Evolutionary conservation across 2,329 filamentous ascomycete species (phyloP).

Genomic region (Pestalotiopsis sp.): DNA sequence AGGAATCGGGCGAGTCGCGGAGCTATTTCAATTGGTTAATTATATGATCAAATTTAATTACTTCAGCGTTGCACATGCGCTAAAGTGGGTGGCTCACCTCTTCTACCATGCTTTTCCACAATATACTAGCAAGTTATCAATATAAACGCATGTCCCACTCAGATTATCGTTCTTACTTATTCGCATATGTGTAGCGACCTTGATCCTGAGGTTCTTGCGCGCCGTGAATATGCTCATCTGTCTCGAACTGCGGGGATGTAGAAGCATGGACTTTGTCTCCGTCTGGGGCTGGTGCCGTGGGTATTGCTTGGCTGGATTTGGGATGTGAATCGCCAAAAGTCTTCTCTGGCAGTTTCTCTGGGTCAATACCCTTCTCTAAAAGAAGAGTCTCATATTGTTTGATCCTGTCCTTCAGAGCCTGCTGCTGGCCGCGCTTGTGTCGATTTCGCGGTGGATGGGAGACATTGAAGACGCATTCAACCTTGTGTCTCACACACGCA

Average conservation of each 20-base stretch:
- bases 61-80: background rate
- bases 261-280: background rate
- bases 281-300: background rate
- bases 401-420: conserved; percentile 20
- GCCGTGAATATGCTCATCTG: conserved; percentile 13
- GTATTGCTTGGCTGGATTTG: background rate
- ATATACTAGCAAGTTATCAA: conserved; percentile 10
- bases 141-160: background rate
- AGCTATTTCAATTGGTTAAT: conserved; percentile 22
- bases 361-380: conserved; percentile 22
- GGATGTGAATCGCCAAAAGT: conserved; percentile 5
- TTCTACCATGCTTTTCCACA: conserved; percentile 21
- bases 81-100: conserved; percentile 14
- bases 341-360: conserved; percentile 11
- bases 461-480: conserved; percentile 25
- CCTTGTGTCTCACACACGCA: conserved; percentile 28
- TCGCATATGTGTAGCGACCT: conserved; percentile 15
- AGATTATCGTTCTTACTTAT: conserved; percentile 17
- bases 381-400: conserved; percentile 25
- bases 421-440: conserved; percentile 14
- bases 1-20: conserved; percentile 16
- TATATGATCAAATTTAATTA: background rate
- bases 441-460: conserved; percentile 18
- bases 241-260: background rate
- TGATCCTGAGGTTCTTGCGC: conserved; percentile 16